phyloP scores from a whole-genome alignment of 2,329 filamentous ascomycete species.

The Elsinoe australis region DNA sequence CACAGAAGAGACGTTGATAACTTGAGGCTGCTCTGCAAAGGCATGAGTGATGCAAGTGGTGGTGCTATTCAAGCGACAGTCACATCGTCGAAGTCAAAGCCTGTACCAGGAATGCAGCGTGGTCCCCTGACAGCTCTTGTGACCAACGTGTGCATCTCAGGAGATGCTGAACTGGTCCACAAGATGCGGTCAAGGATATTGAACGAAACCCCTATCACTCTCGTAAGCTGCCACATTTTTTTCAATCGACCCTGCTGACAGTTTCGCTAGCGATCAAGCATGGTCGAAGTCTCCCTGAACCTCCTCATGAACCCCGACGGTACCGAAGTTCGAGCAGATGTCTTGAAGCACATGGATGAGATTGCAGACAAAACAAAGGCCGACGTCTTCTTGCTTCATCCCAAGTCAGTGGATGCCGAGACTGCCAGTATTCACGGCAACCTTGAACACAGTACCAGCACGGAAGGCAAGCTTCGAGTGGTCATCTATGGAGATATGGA shows the following conservation, averaged over 20 bases:
- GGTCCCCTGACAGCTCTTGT: slow-evolving; percentile 44
- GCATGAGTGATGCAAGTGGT: slow-evolving; percentile 60
- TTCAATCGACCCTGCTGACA: slow-evolving; percentile 24
- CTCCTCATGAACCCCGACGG: slow-evolving; percentile 66
- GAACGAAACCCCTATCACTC: slow-evolving; percentile 82
- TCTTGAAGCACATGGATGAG: slow-evolving; percentile 77
- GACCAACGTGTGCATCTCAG: slow-evolving; percentile 86
- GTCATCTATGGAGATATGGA: slow-evolving; percentile 93
- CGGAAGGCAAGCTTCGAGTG: slow-evolving; percentile 83
- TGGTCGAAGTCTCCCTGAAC: slow-evolving; percentile 85
- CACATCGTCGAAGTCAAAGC: slow-evolving; percentile 69
- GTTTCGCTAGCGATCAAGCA: slow-evolving; percentile 67
- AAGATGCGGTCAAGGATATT: slow-evolving; percentile 83
- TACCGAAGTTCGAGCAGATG: slow-evolving; percentile 56
- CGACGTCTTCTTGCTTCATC: slow-evolving; percentile 91
- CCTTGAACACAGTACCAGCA: slow-evolving; percentile 59
- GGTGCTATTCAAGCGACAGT: slow-evolving; percentile 73
- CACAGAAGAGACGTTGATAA: slow-evolving; percentile 79
- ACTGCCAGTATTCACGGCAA: slow-evolving; percentile 68
- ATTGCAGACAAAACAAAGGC: slow-evolving; percentile 85
- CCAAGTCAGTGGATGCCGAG: slow-evolving; percentile 68
- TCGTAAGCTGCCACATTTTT: slow-evolving; percentile 55
- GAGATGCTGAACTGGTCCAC: slow-evolving; percentile 77
- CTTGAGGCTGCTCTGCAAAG: slow-evolving; percentile 70
- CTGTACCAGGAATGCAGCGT: slow-evolving; percentile 45